Percentiles rank a stretch among this genome's conserved stretches.
phyloP scores from a whole-genome alignment of 1,139 yeast species.

The Kodamaea arcana region DNA sequence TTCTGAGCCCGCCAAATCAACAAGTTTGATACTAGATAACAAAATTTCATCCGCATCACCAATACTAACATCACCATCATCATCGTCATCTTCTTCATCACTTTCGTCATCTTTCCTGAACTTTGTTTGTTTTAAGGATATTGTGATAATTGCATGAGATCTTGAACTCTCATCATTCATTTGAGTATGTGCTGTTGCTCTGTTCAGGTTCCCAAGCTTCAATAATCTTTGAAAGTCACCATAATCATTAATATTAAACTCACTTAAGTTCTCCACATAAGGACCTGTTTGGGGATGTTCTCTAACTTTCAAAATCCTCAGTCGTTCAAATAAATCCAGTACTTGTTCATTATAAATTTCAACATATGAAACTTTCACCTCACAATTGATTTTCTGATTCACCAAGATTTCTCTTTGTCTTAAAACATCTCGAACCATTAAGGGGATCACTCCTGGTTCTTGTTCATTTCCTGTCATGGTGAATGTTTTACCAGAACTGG shows the following conservation, averaged over 20 bases:
- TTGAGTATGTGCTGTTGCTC: conserved; percentile 67
- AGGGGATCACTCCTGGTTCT: conserved; percentile 60
- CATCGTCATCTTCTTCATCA: conserved; percentile 7
- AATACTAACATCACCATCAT: conserved; percentile 14
- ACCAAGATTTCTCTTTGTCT: conserved; percentile 36
- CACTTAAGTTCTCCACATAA: conserved; percentile 61
- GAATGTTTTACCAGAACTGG: conserved; percentile 68
- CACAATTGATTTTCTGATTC: conserved; percentile 43
- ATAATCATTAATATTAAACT: conserved; percentile 40
- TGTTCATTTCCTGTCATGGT: conserved; percentile 64
- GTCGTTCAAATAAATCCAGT: conserved; percentile 39
- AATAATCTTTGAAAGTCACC: conserved; percentile 44
- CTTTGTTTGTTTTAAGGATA: conserved; percentile 56
- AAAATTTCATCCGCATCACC: conserved; percentile 53
- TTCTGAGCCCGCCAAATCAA: conserved; percentile 83
- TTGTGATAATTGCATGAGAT: conserved; percentile 74
- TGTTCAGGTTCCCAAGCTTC: conserved; percentile 41
- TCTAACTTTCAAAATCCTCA: conserved; percentile 44
- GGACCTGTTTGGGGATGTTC: conserved; percentile 64
- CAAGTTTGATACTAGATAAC: conserved; percentile 60
- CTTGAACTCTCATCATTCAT: conserved; percentile 70
- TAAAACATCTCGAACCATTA: conserved; percentile 54
- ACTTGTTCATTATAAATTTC: conserved; percentile 76
- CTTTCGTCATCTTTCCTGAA: conserved; percentile 14
- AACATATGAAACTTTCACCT: conserved; percentile 57